Base-by-base conservation (phyloP, 257 asterid genomes). In the Thymus mandschuricus region DNA sequence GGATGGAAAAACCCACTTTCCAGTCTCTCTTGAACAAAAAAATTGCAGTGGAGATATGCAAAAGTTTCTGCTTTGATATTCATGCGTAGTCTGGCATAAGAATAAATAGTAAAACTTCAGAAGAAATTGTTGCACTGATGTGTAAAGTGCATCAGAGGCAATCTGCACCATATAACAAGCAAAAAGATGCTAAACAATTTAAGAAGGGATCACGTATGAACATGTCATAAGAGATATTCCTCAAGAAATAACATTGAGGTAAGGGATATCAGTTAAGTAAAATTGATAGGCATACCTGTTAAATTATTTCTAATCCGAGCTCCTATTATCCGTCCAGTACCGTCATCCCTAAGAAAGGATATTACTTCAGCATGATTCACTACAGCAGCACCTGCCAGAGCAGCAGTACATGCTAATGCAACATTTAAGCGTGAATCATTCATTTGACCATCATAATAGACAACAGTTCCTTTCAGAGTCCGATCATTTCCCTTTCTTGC, bases 381-480 rank as follows among this genome's bases (percentile, higher is more conserved):
- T 67, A 94, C 91, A 40, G 92, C 85, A 15, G 98, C 97, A 69
- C 99, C 99, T 48, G 93, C 89, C 66, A 94, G 79, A 71, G 99
- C 97, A 79, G 99, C 97, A 71, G 98, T 89, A 80, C 96, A 88
- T 3, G 99, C 99, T 76, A 94, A 64, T 51, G 95, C 80, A 79
- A 94, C 95, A 82, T 95, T 95, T 46, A 95, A 75, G 52, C 98
- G 91, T 4, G 99, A 88, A 77, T 95, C 99, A 40, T 95, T 95
- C 99, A 95, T 92, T 78, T 95, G 99, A 52, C 99, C 99, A 73
- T 95, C 99, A 64, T 89, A 95, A 88, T 95, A 95, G 71, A 95
- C 98, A 72, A 95, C 99, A 6, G 98, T 89, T 75, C 99, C 99
- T 80, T 89, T 95, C 88, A 95, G 81, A 75, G 74, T 92, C 78